A percentile compares a stretch with the other conserved stretches of the same genome.
These are phyloP conservation scores for Pseudozyma hubeiensis DNA, from an alignment of 1,284 basidiomycete species.

Conservation along the genomic window DNA sequence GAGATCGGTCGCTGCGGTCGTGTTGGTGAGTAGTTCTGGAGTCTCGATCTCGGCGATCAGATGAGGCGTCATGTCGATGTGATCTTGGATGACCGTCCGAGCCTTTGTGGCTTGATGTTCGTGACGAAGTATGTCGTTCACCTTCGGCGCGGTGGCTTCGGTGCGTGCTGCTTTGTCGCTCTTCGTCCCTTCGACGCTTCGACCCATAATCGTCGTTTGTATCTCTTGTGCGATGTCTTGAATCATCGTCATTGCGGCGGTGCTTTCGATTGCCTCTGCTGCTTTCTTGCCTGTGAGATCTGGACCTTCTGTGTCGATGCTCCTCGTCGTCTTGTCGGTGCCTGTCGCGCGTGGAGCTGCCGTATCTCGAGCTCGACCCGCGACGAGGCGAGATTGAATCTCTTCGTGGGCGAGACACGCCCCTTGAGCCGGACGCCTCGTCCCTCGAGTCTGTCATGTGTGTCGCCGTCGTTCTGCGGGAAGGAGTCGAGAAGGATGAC, in stretches of 20 bases:
- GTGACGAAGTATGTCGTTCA: slow-evolving; percentile 1
- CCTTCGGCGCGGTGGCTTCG: slow-evolving; percentile 12
- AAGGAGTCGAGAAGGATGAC: background rate
- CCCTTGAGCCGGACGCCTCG: background rate
- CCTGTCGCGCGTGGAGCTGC: slow-evolving; percentile 4
- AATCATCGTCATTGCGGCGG: background rate
- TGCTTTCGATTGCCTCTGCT: slow-evolving; percentile 5
- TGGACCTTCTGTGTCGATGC: slow-evolving; percentile 10
- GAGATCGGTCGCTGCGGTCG: background rate
- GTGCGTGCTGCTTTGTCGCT: slow-evolving; percentile 3
- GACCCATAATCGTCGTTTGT: slow-evolving; percentile 3
- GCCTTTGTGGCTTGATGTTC: background rate
- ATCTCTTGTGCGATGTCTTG: background rate
- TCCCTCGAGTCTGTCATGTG: background rate
- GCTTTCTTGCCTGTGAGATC: slow-evolving; percentile 9
- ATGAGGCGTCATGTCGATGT: background rate
- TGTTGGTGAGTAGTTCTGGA: slow-evolving; percentile 7
- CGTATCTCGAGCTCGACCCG: slow-evolving; percentile 13
- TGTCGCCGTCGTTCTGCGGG: no score
- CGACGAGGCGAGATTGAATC: slow-evolving; percentile 6
- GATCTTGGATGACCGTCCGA: background rate
- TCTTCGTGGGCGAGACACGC: background rate
- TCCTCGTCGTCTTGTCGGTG: slow-evolving; percentile 2
- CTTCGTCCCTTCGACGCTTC: slow-evolving; percentile 4
- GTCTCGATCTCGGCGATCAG: slow-evolving; percentile 4